Base-by-base conservation (phyloP, 2,329 filamentous ascomycete genomes). In the Cyphellophora europaea region DNA sequence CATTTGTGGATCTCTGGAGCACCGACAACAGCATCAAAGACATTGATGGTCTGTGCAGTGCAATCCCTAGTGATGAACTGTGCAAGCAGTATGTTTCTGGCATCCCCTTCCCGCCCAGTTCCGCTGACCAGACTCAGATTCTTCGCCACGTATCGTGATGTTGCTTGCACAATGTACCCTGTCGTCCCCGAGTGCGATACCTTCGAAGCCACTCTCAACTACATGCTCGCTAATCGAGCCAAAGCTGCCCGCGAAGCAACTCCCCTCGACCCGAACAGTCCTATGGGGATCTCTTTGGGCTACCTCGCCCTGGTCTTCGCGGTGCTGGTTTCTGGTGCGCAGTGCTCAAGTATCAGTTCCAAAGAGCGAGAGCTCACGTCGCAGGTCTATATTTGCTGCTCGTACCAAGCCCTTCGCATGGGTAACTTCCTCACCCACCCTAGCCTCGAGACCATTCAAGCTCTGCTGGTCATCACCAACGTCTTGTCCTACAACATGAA, bases 1-100 rank as follows among this genome's bases (percentile, higher is more conserved):
- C 74, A 5, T 79, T 79, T 47, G 72, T 79, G 17, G 74, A 78
- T 48, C 56, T 79, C 3, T 79, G 74, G 73, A 75, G 74, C 5
- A 72, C 71, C 2, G 72, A 77, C 37, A 72, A 69, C 32, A 74
- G 71, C 1, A 61, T 71, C 5, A 65, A 70, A 41, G 68, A 74
- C 47, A 65, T 74, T 4, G 67, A 62, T 38, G 72, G 75, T 34
- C 62, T 79, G 2, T 72, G 71, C 21, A 72, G 70, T 45, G 71
- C 72, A 2, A 55, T 79, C 19, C 74, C 74, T 0, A 66, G 59
- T 40, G 74, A 79, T 48, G 58, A 65, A 14, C 69, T 77, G 47
- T 74, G 73, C 45, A 59, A 72, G 45, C 66, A 62, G 59, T 66
- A 27, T 50, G 62, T 54, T 13, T 27, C n/a, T n/a, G n/a, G n/a